A percentile compares a stretch with the other conserved stretches of the same genome.
Evolutionary conservation across 2,329 filamentous ascomycete species (phyloP).

Genomic region (Cladosporium colombiae): DNA sequence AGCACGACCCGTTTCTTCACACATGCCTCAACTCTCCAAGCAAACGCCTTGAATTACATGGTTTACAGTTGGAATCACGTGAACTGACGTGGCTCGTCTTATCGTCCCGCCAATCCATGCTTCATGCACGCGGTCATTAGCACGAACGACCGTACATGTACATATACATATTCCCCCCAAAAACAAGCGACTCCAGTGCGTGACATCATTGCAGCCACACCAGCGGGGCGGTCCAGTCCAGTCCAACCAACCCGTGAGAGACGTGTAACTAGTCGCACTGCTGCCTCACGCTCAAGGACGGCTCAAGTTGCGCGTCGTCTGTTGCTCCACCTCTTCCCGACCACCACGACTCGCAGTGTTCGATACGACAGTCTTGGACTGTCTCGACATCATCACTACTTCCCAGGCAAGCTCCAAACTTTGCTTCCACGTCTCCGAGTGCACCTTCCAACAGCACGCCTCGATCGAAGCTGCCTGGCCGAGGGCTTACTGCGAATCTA

Average conservation of each 20-base stretch:
- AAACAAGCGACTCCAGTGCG: slow-evolving; percentile 1
- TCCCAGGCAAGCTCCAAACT: not conserved
- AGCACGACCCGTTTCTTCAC: slow-evolving; percentile 2
- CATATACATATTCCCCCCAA: not conserved
- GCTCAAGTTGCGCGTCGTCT: slow-evolving; percentile 4
- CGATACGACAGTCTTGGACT: not conserved
- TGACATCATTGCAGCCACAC: slow-evolving; percentile 16
- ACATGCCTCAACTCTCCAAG: not conserved
- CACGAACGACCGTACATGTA: not conserved
- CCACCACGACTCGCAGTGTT: not conserved
- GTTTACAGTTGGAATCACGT: not conserved
- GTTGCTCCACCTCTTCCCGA: not conserved
- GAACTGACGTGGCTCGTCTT: not conserved
- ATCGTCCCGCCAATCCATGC: not conserved
- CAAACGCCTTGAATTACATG: not conserved
- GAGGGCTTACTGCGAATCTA: not conserved
- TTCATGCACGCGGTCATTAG: not conserved
- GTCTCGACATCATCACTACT: not conserved
- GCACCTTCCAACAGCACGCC: not conserved
- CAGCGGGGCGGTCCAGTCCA: slow-evolving; percentile 2
- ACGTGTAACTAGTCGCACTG: not conserved
- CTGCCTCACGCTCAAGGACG: not conserved
- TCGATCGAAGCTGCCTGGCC: slow-evolving; percentile 14
- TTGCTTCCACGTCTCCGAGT: not conserved
- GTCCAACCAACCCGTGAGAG: not conserved